Evolutionary conservation across 2,329 filamentous ascomycete species (phyloP).

Genomic region (Truncatella angustata): DNA sequence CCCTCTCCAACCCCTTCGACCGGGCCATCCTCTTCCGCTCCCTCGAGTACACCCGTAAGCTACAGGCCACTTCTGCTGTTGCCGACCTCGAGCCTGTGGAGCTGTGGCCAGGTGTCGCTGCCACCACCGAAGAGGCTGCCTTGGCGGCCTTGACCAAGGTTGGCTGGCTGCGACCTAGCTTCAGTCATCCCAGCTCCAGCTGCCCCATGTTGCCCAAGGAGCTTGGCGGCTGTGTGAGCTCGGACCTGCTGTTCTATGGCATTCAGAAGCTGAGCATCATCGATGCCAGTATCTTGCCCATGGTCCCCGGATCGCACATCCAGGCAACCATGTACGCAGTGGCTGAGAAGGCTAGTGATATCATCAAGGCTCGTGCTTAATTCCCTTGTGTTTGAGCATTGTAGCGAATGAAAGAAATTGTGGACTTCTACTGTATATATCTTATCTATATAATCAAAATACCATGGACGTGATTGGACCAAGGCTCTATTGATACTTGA

Average conservation of each 20-base stretch:
- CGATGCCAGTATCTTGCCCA: constrained; percentile 32
- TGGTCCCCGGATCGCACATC: constrained; percentile 30
- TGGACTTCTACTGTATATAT: not conserved
- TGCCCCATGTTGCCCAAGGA: constrained; percentile 31
- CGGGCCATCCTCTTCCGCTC: constrained; percentile 42
- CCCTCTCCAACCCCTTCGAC: constrained; percentile 48
- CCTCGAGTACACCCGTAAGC: constrained; percentile 33
- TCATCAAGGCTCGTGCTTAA: constrained; percentile 20
- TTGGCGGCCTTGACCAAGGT: constrained; percentile 19
- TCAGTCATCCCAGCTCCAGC: constrained; percentile 25
- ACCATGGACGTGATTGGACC: not conserved
- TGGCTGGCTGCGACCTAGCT: constrained; percentile 20
- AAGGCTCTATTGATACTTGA: no score
- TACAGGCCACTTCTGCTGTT: constrained; percentile 29
- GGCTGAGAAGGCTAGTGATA: constrained; percentile 28
- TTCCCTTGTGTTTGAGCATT: not conserved
- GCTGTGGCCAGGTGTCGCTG: constrained; percentile 25
- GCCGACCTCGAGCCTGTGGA: constrained; percentile 33
- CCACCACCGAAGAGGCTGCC: constrained; percentile 26
- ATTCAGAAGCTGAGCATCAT: constrained; percentile 32
- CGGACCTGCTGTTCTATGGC: constrained; percentile 31
- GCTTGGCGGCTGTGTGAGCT: constrained; percentile 32
- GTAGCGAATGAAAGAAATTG: not conserved
- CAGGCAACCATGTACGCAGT: constrained; percentile 26
- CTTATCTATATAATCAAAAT: not conserved